phyloP scores from a whole-genome alignment of 192 early-diverging fungal species.

The Radiomyces spectabilis region DNA sequence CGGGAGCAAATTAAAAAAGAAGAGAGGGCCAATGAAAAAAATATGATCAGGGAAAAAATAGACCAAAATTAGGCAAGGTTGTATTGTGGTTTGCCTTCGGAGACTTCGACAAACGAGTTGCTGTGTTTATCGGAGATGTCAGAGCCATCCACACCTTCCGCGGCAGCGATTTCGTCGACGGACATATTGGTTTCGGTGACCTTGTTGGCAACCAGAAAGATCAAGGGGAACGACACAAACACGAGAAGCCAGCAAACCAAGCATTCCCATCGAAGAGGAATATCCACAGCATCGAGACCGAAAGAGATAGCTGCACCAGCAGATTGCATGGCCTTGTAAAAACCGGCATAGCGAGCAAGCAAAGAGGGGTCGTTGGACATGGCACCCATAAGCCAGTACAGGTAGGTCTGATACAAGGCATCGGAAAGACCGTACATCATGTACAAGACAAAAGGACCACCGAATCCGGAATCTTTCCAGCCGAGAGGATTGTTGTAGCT shows the following conservation, averaged over 20 bases:
- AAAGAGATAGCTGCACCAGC: conserved; percentile 69
- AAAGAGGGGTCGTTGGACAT: conserved; percentile 45
- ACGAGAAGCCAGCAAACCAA: conserved; percentile 50
- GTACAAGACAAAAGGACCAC: conserved; percentile 50
- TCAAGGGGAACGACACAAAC: conserved; percentile 37
- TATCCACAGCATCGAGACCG: conserved; percentile 53
- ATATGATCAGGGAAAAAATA: too few species aligned
- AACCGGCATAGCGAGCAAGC: conserved; percentile 68
- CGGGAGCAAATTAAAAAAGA: too few species aligned
- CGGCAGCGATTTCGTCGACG: too few species aligned
- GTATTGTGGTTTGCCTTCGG: too few species aligned
- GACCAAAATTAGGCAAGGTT: too few species aligned
- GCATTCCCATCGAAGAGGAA: conserved; percentile 17
- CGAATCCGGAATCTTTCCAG: conserved; percentile 29
- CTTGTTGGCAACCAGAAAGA: conserved; percentile 38
- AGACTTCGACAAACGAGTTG: too few species aligned
- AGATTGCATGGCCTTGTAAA: conserved; percentile 85
- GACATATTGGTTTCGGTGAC: conserved; percentile 37
- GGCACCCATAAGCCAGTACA: conserved; percentile 29
- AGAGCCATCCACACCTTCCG: too few species aligned
- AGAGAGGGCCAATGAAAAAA: too few species aligned
- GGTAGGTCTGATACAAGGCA: conserved; percentile 69
- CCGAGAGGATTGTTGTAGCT: conserved; percentile 38
- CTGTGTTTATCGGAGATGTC: too few species aligned
- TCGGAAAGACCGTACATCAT: conserved; percentile 71